Evolutionary conservation across 768 basidiomycete species (phyloP).

Genomic region (Calocera viscosa): DNA sequence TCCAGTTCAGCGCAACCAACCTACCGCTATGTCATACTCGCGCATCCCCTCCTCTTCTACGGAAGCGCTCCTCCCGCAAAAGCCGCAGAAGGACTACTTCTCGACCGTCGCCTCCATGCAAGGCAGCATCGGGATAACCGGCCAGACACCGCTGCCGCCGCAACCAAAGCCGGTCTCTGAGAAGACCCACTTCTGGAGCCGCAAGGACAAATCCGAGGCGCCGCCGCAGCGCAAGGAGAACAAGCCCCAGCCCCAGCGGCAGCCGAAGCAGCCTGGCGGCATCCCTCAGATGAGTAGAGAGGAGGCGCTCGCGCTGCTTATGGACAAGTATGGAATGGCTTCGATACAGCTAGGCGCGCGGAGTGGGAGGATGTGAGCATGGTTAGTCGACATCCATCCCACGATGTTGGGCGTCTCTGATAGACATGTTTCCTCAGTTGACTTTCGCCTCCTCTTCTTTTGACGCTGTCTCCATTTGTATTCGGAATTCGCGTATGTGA

Average conservation of each 20-base stretch:
- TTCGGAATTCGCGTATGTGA: too few species aligned
- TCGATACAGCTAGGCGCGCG: background rate
- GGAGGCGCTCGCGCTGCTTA: background rate
- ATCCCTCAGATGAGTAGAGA: background rate
- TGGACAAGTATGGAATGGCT: constrained; percentile 7
- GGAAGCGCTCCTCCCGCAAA: background rate
- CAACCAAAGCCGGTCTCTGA: background rate
- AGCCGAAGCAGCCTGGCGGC: background rate
- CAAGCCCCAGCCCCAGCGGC: background rate
- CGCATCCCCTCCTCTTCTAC: background rate
- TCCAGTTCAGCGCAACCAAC: background rate
- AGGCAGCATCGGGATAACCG: background rate
- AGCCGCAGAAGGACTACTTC: background rate
- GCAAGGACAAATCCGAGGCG: background rate
- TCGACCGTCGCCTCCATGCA: background rate
- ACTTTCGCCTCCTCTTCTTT: too few species aligned
- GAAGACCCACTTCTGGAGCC: background rate
- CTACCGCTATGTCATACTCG: background rate
- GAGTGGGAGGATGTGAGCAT: background rate
- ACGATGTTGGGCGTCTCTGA: background rate
- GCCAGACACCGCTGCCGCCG: background rate
- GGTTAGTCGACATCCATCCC: background rate
- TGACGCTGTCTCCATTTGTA: too few species aligned
- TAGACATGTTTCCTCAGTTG: background rate
- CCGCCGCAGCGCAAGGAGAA: background rate